Evolutionary conservation across 2,329 filamentous ascomycete genomes (phyloP).

Genomic region (Phoma sp.): DNA sequence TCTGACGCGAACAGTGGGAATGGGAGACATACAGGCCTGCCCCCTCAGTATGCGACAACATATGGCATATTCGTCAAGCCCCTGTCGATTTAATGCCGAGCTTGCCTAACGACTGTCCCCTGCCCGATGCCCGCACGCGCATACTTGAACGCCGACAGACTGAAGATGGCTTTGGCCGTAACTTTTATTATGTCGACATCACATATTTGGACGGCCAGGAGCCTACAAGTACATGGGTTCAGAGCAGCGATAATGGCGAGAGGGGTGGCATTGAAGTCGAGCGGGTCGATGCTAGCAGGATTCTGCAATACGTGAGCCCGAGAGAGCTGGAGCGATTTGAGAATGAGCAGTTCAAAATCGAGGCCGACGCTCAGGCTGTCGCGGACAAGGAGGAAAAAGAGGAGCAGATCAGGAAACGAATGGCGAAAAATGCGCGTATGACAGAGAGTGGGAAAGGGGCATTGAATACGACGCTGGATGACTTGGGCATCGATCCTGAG

Average conservation of each 20-base stretch:
- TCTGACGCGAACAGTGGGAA: conserved; percentile 31
- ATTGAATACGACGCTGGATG: conserved; percentile 21
- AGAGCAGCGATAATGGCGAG: conserved; percentile 10
- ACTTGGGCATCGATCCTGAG: conserved; percentile 13
- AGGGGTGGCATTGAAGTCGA: conserved; percentile 17
- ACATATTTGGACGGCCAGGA: conserved; percentile 7
- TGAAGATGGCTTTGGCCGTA: conserved; percentile 28
- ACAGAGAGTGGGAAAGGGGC: conserved; percentile 5
- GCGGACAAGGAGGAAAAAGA: conserved; percentile 28
- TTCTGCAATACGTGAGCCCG: conserved; percentile 37
- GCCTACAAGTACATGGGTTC: conserved; percentile 5
- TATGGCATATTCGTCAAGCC: conserved; percentile 37
- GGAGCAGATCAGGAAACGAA: conserved; percentile 21
- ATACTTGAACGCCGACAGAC: conserved; percentile 40
- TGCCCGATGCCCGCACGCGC: conserved; percentile 33
- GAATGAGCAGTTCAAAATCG: conserved; percentile 37
- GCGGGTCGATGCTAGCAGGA: conserved; percentile 37
- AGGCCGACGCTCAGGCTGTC: conserved; percentile 35
- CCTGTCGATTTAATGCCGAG: conserved; percentile 35
- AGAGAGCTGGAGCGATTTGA: conserved; percentile 43
- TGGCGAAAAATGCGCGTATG: conserved; percentile 34
- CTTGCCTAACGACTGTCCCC: conserved; percentile 32
- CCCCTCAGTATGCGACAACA: conserved; percentile 36
- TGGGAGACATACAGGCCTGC: conserved; percentile 39
- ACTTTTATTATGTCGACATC: conserved; percentile 36